These are phyloP conservation scores for Cinnamomum chago DNA, from an alignment of 164 flowering plant species.

Conservation along the genomic window DNA sequence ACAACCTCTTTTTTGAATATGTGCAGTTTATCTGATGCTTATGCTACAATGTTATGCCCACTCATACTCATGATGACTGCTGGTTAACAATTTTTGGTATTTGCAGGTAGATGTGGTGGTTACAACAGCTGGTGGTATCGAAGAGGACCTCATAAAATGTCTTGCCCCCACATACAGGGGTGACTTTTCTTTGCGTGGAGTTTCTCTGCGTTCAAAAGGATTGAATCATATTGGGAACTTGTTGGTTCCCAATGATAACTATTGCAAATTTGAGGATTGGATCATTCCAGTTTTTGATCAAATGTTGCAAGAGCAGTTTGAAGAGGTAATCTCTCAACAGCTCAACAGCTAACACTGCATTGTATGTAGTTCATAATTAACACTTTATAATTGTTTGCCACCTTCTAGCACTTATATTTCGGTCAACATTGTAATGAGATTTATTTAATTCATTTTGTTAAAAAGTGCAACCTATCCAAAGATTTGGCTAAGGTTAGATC, in stretches of 20 bases:
- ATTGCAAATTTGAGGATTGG: conserved; percentile 99
- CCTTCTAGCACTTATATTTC: not conserved
- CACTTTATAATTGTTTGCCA: not conserved
- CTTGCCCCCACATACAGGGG: conserved; percentile 93
- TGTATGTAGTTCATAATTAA: too few species aligned
- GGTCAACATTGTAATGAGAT: too few species aligned
- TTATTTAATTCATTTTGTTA: too few species aligned
- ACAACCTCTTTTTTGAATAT: too few species aligned
- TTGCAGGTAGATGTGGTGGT: conserved; percentile 90
- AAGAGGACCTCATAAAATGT: conserved; percentile 94
- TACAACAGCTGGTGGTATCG: conserved; percentile 94
- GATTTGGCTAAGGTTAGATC: too few species aligned
- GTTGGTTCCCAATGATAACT: conserved; percentile 94
- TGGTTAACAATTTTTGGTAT: conserved; percentile 4
- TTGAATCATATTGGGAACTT: conserved; percentile 91
- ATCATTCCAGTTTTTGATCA: conserved; percentile 81
- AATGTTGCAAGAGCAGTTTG: conserved; percentile 78
- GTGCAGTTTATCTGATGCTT: not conserved
- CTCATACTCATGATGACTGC: not conserved
- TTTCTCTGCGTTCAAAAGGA: conserved; percentile 73
- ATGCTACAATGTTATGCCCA: not conserved
- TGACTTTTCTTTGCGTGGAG: conserved; percentile 78
- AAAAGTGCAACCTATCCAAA: too few species aligned
- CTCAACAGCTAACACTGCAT: not conserved
- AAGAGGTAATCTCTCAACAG: conserved; percentile 43